Evolutionary conservation across 1,284 basidiomycete species (phyloP).

Genomic region (Golubevia sp.): DNA sequence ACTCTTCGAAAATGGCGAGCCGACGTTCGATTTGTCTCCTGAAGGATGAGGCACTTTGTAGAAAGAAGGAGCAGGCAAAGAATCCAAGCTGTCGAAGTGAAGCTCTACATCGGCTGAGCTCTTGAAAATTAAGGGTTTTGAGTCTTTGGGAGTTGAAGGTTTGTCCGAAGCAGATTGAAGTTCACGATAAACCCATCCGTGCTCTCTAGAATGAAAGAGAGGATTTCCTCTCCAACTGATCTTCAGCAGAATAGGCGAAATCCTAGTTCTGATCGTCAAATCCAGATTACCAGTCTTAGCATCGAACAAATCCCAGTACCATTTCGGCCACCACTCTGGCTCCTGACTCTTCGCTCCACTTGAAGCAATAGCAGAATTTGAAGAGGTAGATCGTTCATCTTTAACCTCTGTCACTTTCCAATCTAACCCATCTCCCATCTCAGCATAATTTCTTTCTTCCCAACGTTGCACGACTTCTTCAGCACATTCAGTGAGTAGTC

Average conservation of each 20-base stretch:
- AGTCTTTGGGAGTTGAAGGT: not conserved
- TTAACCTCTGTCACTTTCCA: not conserved
- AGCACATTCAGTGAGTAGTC: slow-evolving; percentile 3
- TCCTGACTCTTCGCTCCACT: not conserved
- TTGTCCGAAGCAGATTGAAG: slow-evolving; percentile 4
- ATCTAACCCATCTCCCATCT: slow-evolving; percentile 16
- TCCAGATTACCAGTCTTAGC: slow-evolving; percentile 68
- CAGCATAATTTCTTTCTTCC: not conserved
- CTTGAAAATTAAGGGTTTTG: slow-evolving; percentile 15
- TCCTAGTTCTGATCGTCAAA: slow-evolving; percentile 80
- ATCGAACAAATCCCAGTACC: slow-evolving; percentile 86
- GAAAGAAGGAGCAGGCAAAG: slow-evolving; percentile 67
- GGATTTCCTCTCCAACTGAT: slow-evolving; percentile 88
- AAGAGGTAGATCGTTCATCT: not conserved
- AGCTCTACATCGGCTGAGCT: slow-evolving; percentile 66
- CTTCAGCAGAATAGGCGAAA: slow-evolving; percentile 82
- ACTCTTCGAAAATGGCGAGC: slow-evolving; percentile 84
- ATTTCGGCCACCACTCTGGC: slow-evolving; percentile 73
- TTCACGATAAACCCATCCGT: slow-evolving; percentile 80
- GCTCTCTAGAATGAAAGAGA: slow-evolving; percentile 80
- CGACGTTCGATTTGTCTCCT: slow-evolving; percentile 91
- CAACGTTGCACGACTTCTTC: slow-evolving; percentile 30
- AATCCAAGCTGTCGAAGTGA: slow-evolving; percentile 63
- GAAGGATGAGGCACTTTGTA: slow-evolving; percentile 96
- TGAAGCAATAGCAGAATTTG: not conserved